A percentile compares a stretch with the other conserved stretches of the same genome.
phyloP scores from a whole-genome alignment of 345 rosid species.

The Eucalyptus marginata region DNA sequence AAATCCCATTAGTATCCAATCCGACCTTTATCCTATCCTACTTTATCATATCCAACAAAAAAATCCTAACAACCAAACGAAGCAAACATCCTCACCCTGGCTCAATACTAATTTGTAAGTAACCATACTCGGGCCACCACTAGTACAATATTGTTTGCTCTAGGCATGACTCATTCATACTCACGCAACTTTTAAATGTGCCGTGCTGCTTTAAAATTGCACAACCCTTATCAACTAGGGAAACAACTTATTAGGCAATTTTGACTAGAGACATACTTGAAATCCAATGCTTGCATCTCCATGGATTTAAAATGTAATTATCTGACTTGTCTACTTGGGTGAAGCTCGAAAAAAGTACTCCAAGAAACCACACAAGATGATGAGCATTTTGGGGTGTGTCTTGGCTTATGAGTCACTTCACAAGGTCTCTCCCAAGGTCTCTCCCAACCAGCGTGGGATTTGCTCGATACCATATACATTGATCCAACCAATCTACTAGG shows the following conservation, averaged over 20 bases:
- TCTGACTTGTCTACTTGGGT: not conserved
- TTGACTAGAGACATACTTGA: not conserved
- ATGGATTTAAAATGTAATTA: not conserved
- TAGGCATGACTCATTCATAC: not conserved
- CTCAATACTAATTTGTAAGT: not conserved
- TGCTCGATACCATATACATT: not conserved
- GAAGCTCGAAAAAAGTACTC: not conserved
- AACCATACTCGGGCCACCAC: not conserved
- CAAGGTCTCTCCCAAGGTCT: not conserved
- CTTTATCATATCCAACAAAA: not conserved
- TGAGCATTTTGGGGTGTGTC: not conserved
- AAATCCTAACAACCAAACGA: too few species aligned
- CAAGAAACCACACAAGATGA: not conserved
- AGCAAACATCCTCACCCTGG: not conserved
- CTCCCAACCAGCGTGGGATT: not conserved
- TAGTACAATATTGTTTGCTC: not conserved
- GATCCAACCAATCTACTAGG: not conserved
- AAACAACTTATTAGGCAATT: not conserved
- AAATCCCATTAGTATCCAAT: not conserved
- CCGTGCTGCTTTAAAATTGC: not conserved
- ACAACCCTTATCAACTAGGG: not conserved
- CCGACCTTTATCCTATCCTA: not conserved
- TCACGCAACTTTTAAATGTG: not conserved
- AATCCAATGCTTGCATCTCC: not conserved
- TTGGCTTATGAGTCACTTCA: not conserved